Conservation (phyloP, 106 monocot species). For the Dendrobium catenatum region DNA sequence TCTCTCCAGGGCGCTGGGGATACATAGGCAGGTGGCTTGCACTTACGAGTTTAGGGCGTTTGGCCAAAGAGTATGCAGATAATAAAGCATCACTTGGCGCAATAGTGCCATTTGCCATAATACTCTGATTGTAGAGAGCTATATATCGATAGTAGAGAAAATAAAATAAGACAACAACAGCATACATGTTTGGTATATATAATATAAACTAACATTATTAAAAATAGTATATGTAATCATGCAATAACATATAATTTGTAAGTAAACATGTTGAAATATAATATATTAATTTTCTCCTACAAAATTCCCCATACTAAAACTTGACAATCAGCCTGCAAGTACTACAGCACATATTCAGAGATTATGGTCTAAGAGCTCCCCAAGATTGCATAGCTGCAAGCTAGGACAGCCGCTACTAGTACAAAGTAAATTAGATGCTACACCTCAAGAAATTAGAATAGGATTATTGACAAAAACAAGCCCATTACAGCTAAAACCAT, state of each 20-base stretch:
- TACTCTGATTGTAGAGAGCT: conserved; percentile 82
- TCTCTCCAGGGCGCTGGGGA: conserved; percentile 90
- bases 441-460: neutral
- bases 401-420: neutral
- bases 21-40: conserved; percentile 79
- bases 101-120: conserved; percentile 68
- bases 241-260: neutral
- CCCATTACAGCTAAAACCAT: neutral
- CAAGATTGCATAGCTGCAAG: neutral
- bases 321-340: neutral
- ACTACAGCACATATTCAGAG: neutral
- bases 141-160: conserved; percentile 75
- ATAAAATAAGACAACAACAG: conserved; percentile 42
- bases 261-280: neutral
- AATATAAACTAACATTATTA: neutral
- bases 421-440: conserved; percentile 8
- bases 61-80: conserved; percentile 76
- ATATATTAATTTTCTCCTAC: neutral
- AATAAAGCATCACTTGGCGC: conserved; percentile 79
- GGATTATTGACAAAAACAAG: neutral
- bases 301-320: neutral
- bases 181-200: conserved; percentile 7
- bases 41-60: conserved; percentile 78
- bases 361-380: too few species aligned
- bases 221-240: conserved; percentile 1